These are phyloP conservation scores for Ascochyta pisi DNA, from an alignment of 2,329 filamentous ascomycete species.

Conservation along the genomic window DNA sequence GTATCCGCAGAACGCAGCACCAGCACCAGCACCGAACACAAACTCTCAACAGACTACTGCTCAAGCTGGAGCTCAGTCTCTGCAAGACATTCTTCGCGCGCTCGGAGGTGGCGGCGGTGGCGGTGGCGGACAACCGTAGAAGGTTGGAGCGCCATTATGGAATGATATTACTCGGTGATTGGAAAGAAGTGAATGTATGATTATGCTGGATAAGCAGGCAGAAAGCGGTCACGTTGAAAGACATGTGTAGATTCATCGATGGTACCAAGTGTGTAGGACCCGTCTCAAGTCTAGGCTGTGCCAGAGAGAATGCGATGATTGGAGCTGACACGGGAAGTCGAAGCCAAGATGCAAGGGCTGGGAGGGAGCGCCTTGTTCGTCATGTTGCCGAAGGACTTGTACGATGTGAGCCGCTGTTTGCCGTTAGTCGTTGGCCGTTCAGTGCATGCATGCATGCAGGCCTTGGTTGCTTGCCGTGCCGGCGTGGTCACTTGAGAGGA, in stretches of 20 bases:
- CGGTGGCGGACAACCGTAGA: conserved; percentile 15
- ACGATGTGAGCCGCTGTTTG: neutral
- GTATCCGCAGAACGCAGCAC: conserved; percentile 30
- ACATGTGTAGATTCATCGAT: conserved; percentile 3
- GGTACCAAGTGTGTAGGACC: neutral
- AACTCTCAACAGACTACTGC: conserved; percentile 25
- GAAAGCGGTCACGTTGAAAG: neutral
- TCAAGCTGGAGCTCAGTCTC: conserved; percentile 32
- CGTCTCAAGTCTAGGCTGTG: neutral
- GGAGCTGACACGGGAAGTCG: neutral
- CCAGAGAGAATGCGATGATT: neutral
- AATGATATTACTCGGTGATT: neutral
- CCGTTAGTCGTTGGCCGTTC: neutral
- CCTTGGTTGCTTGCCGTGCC: neutral
- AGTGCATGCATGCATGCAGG: neutral
- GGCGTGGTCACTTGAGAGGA: conserved; percentile 1
- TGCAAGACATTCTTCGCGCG: conserved; percentile 43
- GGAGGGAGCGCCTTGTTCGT: conserved; percentile 1
- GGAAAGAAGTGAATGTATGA: conserved; percentile 12
- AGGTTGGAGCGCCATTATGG: neutral
- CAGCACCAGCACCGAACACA: conserved; percentile 29
- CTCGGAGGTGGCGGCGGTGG: conserved; percentile 31
- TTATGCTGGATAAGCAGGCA: conserved; percentile 5
- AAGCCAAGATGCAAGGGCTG: neutral
- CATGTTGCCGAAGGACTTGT: neutral